These are phyloP conservation scores for Paraphaeosphaeria minitans DNA, from an alignment of 2,329 filamentous ascomycete genomes.

Conservation along the genomic window DNA sequence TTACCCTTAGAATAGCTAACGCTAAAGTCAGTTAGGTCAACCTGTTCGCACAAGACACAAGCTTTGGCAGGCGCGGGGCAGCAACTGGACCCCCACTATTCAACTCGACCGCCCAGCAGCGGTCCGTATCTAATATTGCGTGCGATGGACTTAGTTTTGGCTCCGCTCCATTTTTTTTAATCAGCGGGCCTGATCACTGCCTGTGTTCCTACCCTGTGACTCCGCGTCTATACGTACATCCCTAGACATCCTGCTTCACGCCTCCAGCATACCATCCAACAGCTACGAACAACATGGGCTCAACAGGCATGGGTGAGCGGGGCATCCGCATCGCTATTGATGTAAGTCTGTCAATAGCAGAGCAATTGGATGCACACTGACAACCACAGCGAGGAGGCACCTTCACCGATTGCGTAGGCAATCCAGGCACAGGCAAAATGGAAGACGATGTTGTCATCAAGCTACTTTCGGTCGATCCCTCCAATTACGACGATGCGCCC, in stretches of 20 bases:
- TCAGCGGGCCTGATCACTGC: not conserved
- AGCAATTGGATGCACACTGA: not conserved
- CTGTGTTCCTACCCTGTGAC: not conserved
- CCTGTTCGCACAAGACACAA: too few relatives aligned
- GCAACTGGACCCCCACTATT: slow-evolving; percentile 1
- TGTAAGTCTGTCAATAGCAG: slow-evolving; percentile 23
- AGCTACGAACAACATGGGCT: slow-evolving; percentile 27
- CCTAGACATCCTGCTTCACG: not conserved
- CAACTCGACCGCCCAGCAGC: not conserved
- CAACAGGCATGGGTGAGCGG: slow-evolving; percentile 45
- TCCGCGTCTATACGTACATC: not conserved
- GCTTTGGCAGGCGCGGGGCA: not conserved
- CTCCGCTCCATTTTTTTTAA: not conserved
- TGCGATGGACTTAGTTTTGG: not conserved
- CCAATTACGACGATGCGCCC: slow-evolving; percentile 89
- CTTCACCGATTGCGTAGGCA: slow-evolving; percentile 91
- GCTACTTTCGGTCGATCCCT: slow-evolving; percentile 85
- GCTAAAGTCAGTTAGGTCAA: too few relatives aligned
- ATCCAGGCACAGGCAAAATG: slow-evolving; percentile 70
- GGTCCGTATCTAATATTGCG: slow-evolving; percentile 1
- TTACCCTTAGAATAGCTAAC: too few relatives aligned
- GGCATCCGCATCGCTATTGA: slow-evolving; percentile 77
- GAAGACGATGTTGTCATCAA: slow-evolving; percentile 82
- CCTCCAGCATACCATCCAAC: not conserved
- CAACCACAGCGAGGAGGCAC: slow-evolving; percentile 73